Evolutionary conservation across 2,329 filamentous ascomycete species (phyloP).

Genomic region (Penicillium brevicompactum): DNA sequence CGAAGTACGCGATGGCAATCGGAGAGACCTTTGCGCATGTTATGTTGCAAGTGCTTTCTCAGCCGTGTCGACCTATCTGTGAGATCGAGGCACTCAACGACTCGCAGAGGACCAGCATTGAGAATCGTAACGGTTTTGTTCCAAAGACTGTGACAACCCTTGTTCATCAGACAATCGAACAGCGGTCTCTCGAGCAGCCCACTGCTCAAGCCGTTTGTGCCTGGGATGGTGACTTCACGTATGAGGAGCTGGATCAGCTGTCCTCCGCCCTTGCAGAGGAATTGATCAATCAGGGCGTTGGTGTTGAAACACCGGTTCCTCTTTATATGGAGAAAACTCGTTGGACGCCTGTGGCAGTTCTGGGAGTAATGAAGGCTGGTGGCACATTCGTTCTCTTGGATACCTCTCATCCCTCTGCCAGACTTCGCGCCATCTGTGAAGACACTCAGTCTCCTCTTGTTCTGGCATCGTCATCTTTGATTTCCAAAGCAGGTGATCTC

Average conservation of each 20-base stretch:
- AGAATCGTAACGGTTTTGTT: not conserved
- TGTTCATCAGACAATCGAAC: not conserved
- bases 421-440: slow-evolving; percentile 11
- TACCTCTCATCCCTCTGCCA: not conserved
- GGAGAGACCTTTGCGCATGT: not conserved
- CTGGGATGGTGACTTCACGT: not conserved
- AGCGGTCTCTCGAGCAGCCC: not conserved
- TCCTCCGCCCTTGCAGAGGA: not conserved
- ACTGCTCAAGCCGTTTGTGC: not conserved
- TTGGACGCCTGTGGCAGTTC: not conserved
- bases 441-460: not conserved
- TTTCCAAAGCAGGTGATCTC: not conserved
- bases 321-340: not conserved
- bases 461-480: not conserved
- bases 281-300: not conserved
- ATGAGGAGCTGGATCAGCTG: not conserved
- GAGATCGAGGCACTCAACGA: not conserved
- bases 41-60: not conserved
- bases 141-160: not conserved
- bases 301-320: not conserved
- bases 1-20: not conserved
- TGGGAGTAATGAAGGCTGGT: not conserved
- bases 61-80: not conserved
- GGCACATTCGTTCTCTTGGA: not conserved
- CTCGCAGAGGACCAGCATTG: not conserved